These are phyloP conservation scores for Camellia japonica DNA, from an alignment of 148 eudicot species.

Conservation along the genomic window DNA sequence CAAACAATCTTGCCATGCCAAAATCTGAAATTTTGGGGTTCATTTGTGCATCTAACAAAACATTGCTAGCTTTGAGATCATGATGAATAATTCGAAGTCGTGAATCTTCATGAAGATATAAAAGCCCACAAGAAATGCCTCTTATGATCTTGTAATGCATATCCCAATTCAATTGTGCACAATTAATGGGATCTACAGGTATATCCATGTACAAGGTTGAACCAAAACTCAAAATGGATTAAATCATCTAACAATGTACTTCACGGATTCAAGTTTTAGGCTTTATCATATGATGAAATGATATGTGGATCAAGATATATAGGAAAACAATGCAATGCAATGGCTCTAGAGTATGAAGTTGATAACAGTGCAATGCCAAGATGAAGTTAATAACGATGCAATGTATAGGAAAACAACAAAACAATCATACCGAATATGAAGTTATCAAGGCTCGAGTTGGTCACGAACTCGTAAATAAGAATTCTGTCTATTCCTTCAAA, in stretches of 20 bases:
- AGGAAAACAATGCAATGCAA: no score
- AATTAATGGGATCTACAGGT: conserved; percentile 34
- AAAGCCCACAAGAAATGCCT: conserved; percentile 52
- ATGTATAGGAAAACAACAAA: background rate
- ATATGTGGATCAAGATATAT: background rate
- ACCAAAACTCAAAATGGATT: background rate
- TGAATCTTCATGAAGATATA: conserved; percentile 61
- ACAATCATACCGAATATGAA: conserved; percentile 25
- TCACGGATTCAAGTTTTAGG: background rate
- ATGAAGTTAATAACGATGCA: background rate
- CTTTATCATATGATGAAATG: background rate
- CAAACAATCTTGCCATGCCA: conserved; percentile 52
- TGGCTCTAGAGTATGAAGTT: no score
- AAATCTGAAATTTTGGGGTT: conserved; percentile 58
- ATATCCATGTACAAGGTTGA: background rate
- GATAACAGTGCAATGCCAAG: no score
- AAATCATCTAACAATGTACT: background rate
- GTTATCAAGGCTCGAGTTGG: conserved; percentile 35
- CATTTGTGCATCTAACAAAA: conserved; percentile 38
- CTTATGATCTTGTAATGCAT: conserved; percentile 45
- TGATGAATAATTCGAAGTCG: conserved; percentile 53
- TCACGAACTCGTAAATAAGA: conserved; percentile 34
- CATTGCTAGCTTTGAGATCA: conserved; percentile 49
- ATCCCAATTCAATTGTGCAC: conserved; percentile 39
- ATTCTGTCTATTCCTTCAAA: conserved; percentile 26